phyloP scores from a whole-genome alignment of 2,329 filamentous ascomycete species.

The Stagonosporopsis chrysanthemi region DNA sequence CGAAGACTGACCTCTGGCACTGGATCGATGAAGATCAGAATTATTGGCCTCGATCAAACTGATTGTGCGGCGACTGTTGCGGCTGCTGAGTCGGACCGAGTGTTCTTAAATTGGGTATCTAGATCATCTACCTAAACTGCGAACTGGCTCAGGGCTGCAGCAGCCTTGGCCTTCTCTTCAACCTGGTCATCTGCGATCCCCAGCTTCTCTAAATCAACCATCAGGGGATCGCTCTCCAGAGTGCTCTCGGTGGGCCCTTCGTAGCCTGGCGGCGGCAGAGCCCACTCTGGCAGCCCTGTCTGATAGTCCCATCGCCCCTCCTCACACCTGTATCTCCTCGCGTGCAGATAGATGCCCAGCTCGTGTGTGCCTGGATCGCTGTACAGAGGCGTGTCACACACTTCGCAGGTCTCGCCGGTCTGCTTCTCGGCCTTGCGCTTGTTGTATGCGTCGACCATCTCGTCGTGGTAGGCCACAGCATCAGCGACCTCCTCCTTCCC shows the following conservation, averaged over 20 bases:
- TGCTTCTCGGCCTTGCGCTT: slow-evolving; percentile 92
- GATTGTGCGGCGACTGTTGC: background rate
- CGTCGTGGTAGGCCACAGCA: slow-evolving; percentile 90
- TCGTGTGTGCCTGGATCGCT: slow-evolving; percentile 91
- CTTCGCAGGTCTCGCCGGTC: slow-evolving; percentile 80
- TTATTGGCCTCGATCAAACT: too few relatives aligned
- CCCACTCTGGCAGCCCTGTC: slow-evolving; percentile 86
- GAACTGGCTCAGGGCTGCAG: background rate
- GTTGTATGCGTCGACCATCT: slow-evolving; percentile 90
- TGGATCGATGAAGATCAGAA: too few relatives aligned
- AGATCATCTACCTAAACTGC: background rate
- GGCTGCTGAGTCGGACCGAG: background rate
- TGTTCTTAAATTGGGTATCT: slow-evolving; percentile 8
- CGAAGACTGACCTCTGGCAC: too few relatives aligned
- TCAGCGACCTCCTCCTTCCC: slow-evolving; percentile 93
- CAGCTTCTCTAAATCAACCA: slow-evolving; percentile 54
- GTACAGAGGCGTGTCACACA: slow-evolving; percentile 89
- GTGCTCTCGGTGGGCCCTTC: slow-evolving; percentile 74
- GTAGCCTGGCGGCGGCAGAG: slow-evolving; percentile 76
- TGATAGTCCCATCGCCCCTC: slow-evolving; percentile 86
- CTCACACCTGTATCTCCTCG: slow-evolving; percentile 84
- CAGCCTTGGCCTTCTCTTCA: background rate
- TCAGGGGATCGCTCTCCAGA: slow-evolving; percentile 56
- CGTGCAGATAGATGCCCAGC: slow-evolving; percentile 92
- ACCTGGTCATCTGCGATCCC: slow-evolving; percentile 41